Base-by-base conservation (phyloP, 805 yeast species). In the Yarrowia sp. region DNA sequence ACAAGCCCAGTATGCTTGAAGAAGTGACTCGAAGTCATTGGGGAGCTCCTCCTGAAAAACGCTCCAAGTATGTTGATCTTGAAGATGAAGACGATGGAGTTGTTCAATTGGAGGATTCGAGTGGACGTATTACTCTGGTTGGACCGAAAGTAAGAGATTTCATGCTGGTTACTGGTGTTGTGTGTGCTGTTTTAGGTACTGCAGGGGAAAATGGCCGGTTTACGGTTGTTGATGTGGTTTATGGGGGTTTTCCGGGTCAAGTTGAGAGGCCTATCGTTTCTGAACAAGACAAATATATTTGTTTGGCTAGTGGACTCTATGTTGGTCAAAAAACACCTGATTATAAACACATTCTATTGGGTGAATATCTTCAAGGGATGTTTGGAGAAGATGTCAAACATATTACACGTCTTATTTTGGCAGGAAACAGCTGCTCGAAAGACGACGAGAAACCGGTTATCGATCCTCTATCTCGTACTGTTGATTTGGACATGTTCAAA, bases 101-200 rank as follows among this genome's bases (percentile, higher is more conserved):
- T 32, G 72, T 89, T 32, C 85, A 86, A 87, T 74, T 95, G 39
- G 98, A 95, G 74, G 99, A 95, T 75, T 97, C 92, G 71, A 86
- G 92, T 65, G 99, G 99, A 3, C 80, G 99, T 60, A 87, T 96
- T 7, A 74, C 85, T 36, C 76, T 95, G 22, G 86, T 84, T 57
- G 92, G 91, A 31, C 81, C 82, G 15, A 74, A 86, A 36, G 80
- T 89, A 47, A 78, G 79, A 60, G 15, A 64, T 8, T 63, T 65
- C 18, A 82, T 87, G 2, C 78, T 93, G 31, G 96, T 92, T 0
- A 95, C 98, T 0, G 99, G 99, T 4, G 82, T 86, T n/a, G 87
- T 92, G 0, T 84, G 92, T 8, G 98, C 93, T 0, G 83, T 92
- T 0, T 74, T 92, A 10, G 99, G 99, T 0, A 86, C 90, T 77